These are phyloP conservation scores for Rachicladosporium sp. DNA, from an alignment of 2,329 filamentous ascomycete species.

Conservation along the genomic window DNA sequence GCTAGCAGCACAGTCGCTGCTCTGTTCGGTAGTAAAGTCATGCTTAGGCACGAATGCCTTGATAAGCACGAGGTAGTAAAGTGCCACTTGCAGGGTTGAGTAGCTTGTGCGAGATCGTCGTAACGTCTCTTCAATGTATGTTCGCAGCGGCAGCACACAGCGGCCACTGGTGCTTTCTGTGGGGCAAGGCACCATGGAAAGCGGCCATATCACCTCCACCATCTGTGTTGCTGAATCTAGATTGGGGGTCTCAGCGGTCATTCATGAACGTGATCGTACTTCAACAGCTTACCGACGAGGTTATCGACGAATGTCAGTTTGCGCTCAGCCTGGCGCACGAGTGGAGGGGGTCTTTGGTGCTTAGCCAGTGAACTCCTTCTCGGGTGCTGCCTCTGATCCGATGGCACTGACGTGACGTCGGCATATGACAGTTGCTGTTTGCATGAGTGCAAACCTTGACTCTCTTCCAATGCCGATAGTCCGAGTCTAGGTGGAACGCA, in stretches of 20 bases:
- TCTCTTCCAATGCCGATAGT: no score
- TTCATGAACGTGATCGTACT: no score
- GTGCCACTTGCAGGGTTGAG: constrained; percentile 88
- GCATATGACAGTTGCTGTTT: constrained; percentile 25
- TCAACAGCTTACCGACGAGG: constrained; percentile 72
- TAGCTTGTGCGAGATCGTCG: constrained; percentile 92
- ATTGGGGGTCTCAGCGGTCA: no score
- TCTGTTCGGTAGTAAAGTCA: constrained; percentile 79
- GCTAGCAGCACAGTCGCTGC: constrained; percentile 55
- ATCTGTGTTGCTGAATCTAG: constrained; percentile 94
- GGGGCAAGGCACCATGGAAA: constrained; percentile 62
- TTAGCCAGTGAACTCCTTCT: constrained; percentile 44
- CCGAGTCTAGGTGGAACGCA: constrained; percentile 8
- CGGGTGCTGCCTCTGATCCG: constrained; percentile 52
- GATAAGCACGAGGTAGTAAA: constrained; percentile 92
- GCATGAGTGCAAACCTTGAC: constrained; percentile 2
- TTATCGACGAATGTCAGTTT: constrained; percentile 93
- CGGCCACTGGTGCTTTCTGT: constrained; percentile 54
- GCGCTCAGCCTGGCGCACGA: constrained; percentile 78
- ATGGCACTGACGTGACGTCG: constrained; percentile 37
- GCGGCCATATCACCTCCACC: constrained; percentile 92
- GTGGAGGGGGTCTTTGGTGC: constrained; percentile 54
- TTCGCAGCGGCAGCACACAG: constrained; percentile 76
- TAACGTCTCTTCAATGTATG: constrained; percentile 94
- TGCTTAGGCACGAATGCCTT: constrained; percentile 74